Base-by-base conservation (phyloP, 495 filamentous ascomycete genomes). In the Neurospora sp. region DNA sequence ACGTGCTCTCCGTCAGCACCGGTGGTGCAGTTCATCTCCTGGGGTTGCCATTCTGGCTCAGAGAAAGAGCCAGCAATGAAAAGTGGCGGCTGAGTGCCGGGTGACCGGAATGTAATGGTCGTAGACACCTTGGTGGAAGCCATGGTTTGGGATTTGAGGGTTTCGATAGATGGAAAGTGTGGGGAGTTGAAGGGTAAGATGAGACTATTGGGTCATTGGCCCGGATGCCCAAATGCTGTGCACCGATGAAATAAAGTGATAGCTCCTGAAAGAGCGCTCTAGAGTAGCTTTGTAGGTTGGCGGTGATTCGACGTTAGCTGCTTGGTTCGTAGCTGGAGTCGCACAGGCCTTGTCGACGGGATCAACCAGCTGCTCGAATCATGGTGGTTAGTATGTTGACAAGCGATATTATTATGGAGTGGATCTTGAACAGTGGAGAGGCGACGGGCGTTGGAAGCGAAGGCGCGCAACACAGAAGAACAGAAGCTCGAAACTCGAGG, bases 21-120 rank as follows among this genome's bases (percentile, higher is more conserved):
- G 17, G 78, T 74, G 8, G 80, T 82, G 69, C 81, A 82, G 27
- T 83, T 77, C 86, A 92, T 89, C 81, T 91, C 88, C 22, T 86
- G 75, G 4, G 85, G 83, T 40, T 87, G 77, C 91, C 91, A 93
- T 81, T 85, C 81, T 45, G 90, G 89, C 31, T 87, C 79, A 20
- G 88, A 89, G 77, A 93, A 89, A 20, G 88, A 87, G 17, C 89
- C 90, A 14, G 88, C 89, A 17, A 93, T 81, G 75, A 84, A 92
- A 71, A 93, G 79, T 7, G 90, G 89, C 42, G 90, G 87, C 65
- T 82, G 78, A 27, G 87, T 84, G 42, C 86, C 88, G 9, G 84
- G 81, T 70, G 86, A 87, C 71, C 83, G 80, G 77, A 89, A 90
- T 37, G 83, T 87, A 76, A 94, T 86, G 69, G 82, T 87, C 22